Evolutionary conservation across 2,329 filamentous ascomycete genomes (phyloP), one percentile per base, ranked within the genome.

Genomic region (Neonectria punicea): DNA sequence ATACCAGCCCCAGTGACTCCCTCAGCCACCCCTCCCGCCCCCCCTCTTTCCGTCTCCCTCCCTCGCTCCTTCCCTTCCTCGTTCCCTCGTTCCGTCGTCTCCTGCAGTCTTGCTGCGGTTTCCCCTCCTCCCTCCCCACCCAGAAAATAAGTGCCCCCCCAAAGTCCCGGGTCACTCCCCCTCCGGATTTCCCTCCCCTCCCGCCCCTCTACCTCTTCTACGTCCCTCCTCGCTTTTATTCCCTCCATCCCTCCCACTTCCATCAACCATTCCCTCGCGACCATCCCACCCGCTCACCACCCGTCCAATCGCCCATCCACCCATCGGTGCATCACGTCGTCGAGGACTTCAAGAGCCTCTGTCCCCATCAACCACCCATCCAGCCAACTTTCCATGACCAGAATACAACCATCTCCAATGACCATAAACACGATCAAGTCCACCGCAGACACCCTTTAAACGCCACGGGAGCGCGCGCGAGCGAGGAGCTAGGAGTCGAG

Each of bases 401-500:
- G 75, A 72, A 78, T 80, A 79, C 78, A 75, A 70, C 68, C 75
- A 72, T 75, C 72, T 76, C 80, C 78, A 81, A 90, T 90, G 88
- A 89, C 81, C 80, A 85, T 75, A 73, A 78, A 73, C 70, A 80
- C 78, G 73, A 76, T 72, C 81, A 70, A 84, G 83, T 84, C 84
- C 83, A 81, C 78, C 78, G 82, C 82, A 84, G 86, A 85, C 87
- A 90, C 88, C 85, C 89, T 90, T 90, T 91, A 88, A 90, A 88
- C 81, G 85, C 84, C 84, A 89, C 88, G 88, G 86, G 86, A 88
- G 84, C 83, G 85, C 84, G 85, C 82, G 85, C 84, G 85, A 87
- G 86, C 81, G 85, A 88, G 85, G 79, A 81, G 77, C 76, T 73
- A 79, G 80, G 77, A 79, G 77, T 76, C 67, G 74, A 78, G 74